phyloP scores from a whole-genome alignment of 495 filamentous ascomycete species.

The Annulohypoxylon moriforme region DNA sequence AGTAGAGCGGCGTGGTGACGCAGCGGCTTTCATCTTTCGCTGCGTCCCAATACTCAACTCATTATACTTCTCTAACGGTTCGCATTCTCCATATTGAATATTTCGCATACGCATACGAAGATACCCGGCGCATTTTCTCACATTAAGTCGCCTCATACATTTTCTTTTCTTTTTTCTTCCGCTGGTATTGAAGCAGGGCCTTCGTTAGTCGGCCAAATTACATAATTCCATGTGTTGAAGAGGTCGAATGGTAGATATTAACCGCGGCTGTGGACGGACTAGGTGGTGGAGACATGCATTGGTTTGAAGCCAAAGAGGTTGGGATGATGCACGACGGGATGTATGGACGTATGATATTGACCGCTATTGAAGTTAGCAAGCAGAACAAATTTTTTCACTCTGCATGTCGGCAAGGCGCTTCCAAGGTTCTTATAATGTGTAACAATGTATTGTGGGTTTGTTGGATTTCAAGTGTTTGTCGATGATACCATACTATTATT shows the following conservation, averaged over 20 bases:
- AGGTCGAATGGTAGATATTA: slow-evolving; percentile 30
- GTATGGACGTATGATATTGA: slow-evolving; percentile 29
- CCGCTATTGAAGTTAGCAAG: slow-evolving; percentile 15
- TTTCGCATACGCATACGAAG: slow-evolving; percentile 39
- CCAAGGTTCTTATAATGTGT: slow-evolving; percentile 8
- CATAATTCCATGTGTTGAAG: slow-evolving; percentile 31
- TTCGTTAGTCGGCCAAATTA: slow-evolving; percentile 31
- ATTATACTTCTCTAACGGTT: slow-evolving; percentile 17
- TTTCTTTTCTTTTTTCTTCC: slow-evolving; percentile 1
- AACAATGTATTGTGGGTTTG: slow-evolving; percentile 27
- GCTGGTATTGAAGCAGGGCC: background rate
- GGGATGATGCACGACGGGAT: slow-evolving; percentile 35
- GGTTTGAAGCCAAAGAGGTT: slow-evolving; percentile 19
- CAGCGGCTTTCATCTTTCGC: background rate
- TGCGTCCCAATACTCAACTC: background rate
- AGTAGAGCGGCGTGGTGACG: slow-evolving; percentile 51
- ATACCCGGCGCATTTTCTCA: slow-evolving; percentile 38
- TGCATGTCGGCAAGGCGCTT: slow-evolving; percentile 9
- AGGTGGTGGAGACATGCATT: slow-evolving; percentile 37
- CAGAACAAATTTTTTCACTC: slow-evolving; percentile 14
- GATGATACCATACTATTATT: slow-evolving; percentile 22
- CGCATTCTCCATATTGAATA: slow-evolving; percentile 18
- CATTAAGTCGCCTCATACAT: slow-evolving; percentile 16
- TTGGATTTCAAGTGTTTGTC: slow-evolving; percentile 41
- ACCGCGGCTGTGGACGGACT: slow-evolving; percentile 25